phyloP scores from a whole-genome alignment of 345 rosid species.

The Viola odorata region DNA sequence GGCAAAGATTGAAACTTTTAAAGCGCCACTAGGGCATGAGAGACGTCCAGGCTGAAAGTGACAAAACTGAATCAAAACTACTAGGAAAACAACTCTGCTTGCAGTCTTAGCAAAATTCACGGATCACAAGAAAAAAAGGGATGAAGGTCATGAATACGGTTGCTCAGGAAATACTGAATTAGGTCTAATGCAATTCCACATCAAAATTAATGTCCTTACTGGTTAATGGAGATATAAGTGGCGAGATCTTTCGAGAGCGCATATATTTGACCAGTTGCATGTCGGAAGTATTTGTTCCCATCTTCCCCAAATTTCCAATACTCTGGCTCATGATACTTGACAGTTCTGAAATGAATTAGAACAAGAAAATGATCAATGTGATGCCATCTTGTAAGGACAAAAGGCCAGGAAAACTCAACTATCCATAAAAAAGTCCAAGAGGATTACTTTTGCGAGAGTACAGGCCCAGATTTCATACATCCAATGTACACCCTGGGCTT shows the following conservation, averaged over 20 bases:
- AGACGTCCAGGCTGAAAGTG: background rate
- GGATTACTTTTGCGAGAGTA: constrained; percentile 81
- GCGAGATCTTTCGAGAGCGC: constrained; percentile 96
- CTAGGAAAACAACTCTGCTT: background rate
- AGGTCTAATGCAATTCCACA: background rate
- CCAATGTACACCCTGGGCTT: constrained; percentile 91
- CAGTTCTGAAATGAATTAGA: constrained; percentile 43
- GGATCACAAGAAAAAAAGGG: background rate
- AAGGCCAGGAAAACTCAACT: background rate
- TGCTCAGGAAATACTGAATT: background rate
- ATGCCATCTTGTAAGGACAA: background rate
- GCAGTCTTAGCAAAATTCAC: background rate
- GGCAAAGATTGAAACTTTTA: background rate
- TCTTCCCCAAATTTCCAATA: constrained; percentile 97
- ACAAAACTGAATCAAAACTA: background rate
- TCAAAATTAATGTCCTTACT: constrained; percentile 38
- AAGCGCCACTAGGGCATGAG: background rate
- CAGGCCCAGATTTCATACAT: constrained; percentile 99
- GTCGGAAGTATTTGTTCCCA: constrained; percentile 92
- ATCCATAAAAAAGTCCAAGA: constrained; percentile 1
- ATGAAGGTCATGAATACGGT: too few species aligned
- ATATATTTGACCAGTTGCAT: constrained; percentile 98
- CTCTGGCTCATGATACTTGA: constrained; percentile 97
- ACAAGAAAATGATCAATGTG: constrained; percentile 5
- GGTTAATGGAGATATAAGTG: constrained; percentile 71